Evolutionary conservation across 192 early-diverging fungal genomes (phyloP), one percentile per base, ranked within the genome.

Genomic region (Podila clonocystis): DNA sequence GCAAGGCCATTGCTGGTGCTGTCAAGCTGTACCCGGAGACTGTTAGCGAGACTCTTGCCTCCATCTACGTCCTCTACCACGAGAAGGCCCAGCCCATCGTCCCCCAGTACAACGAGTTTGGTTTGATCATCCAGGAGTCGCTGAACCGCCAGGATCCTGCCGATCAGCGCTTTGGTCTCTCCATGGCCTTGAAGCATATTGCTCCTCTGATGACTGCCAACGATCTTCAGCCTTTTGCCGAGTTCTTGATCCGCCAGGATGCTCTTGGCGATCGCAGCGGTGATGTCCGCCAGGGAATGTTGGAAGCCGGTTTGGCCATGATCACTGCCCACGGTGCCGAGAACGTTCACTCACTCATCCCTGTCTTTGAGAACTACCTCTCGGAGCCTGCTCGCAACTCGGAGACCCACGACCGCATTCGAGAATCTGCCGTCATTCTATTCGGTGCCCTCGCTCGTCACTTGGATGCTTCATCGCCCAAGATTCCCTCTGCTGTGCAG

Each of bases 401-500:
- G 0, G 90, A 92, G 65, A 88, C 90, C 12, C 90, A 96, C 61
- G 98, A 99, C 84, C 86, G 86, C 59, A 94, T 98, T 66, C 93
- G 96, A 48, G 94, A 98, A 82, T 91, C 93, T 31, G 94, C 94
- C 12, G 97, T 99, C 29, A 93, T 99, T 71, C 82, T 97, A 57
- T 90, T 97, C 62, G 98, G 97, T 58, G 95, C 93, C 20, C 87
- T 95, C 52, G 97, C 98, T 36, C 91, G 94, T 72, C 94, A 97
- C 75, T 82, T 99, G 68, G 91, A 93, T 22, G 31, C 91, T 12
- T 85, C 85, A 13, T 93, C 95, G 71, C 80, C 84, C 20, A 92
- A 92, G 65, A 91, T 99, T 34, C 89, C 89, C 8, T 89, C 88
- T 2, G 94, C 96, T 49, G 93, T 99, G 8, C 90, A 93, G 34